Conservation (phyloP, 2,329 filamentous ascomycete genomes). For the Alternaria consortialis region DNA sequence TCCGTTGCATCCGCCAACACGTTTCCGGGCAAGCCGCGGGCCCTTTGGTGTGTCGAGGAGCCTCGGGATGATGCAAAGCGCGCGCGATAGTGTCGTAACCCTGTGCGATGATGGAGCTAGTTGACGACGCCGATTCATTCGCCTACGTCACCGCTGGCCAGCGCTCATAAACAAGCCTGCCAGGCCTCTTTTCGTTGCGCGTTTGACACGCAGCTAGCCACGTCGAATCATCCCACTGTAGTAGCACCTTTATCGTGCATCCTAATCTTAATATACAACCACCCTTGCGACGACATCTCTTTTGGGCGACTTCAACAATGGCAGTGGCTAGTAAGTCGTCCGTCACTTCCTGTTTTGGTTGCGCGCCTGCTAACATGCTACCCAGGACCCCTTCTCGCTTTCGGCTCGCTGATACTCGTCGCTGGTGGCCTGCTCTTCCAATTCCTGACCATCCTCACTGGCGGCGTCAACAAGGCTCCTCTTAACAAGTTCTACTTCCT, state of each 20-base stretch:
- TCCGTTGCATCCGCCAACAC: not conserved
- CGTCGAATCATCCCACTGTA: conserved; percentile 10
- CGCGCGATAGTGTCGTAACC: conserved; percentile 9
- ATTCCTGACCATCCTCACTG: conserved; percentile 72
- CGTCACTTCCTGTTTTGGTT: conserved; percentile 15
- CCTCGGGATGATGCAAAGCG: conserved; percentile 30
- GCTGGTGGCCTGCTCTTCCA: conserved; percentile 70
- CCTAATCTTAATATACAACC: conserved; percentile 20
- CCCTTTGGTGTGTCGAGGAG: conserved; percentile 7
- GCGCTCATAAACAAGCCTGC: conserved; percentile 30
- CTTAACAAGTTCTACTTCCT: conserved; percentile 87
- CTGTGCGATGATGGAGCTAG: conserved; percentile 25
- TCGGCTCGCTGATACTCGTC: conserved; percentile 68
- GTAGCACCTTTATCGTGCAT: conserved; percentile 11
- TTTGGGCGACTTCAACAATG: conserved; percentile 14
- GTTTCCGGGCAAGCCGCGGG: conserved; percentile 12
- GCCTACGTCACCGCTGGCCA: conserved; percentile 29
- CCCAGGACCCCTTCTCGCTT: conserved; percentile 64
- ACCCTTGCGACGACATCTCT: not conserved
- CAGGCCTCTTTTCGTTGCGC: conserved; percentile 1
- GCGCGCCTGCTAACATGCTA: conserved; percentile 2
- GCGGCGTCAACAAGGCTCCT: conserved; percentile 63
- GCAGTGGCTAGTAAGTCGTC: conserved; percentile 25
- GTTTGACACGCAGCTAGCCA: conserved; percentile 11
- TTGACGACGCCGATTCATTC: conserved; percentile 9